Evolutionary conservation across 768 basidiomycete genomes (phyloP).

Genomic region (Phanerochaete carnosa): DNA sequence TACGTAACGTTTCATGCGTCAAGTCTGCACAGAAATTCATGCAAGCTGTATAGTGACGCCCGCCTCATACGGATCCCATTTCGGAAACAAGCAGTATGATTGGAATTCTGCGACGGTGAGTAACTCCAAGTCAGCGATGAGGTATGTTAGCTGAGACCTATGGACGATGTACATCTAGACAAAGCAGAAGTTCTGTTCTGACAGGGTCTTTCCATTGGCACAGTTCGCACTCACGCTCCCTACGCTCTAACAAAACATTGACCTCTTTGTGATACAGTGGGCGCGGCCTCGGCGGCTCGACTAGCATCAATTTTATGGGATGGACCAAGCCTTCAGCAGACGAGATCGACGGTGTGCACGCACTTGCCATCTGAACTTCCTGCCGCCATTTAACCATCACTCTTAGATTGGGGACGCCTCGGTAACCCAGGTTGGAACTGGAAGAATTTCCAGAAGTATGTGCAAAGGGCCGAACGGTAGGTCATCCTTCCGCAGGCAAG

Average conservation of each 20-base stretch:
- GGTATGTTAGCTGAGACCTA: too few relatives aligned
- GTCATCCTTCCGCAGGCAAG: neutral
- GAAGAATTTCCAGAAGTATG: slow-evolving; percentile 21
- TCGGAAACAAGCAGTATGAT: slow-evolving; percentile 16
- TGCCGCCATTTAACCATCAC: neutral
- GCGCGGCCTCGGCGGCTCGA: slow-evolving; percentile 23
- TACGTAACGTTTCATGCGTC: neutral
- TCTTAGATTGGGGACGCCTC: slow-evolving; percentile 10
- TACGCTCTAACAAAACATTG: neutral
- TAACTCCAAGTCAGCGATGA: too few relatives aligned
- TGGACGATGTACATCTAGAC: neutral
- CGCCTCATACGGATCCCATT: slow-evolving; percentile 13
- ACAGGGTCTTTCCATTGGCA: neutral
- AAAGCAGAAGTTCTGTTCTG: neutral
- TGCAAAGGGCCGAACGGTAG: slow-evolving; percentile 18
- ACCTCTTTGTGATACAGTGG: slow-evolving; percentile 9
- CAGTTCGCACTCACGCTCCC: slow-evolving; percentile 1
- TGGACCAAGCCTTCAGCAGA: slow-evolving; percentile 21
- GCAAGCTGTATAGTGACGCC: slow-evolving; percentile 14
- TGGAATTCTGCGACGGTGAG: slow-evolving; percentile 21
- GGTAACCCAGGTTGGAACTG: slow-evolving; percentile 27
- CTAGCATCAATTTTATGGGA: slow-evolving; percentile 21
- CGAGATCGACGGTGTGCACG: slow-evolving; percentile 23
- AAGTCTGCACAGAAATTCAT: neutral
- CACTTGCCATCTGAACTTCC: neutral